Evolutionary conservation across 192 early-diverging fungal genomes (phyloP).

Genomic region (Linderina pennispora): DNA sequence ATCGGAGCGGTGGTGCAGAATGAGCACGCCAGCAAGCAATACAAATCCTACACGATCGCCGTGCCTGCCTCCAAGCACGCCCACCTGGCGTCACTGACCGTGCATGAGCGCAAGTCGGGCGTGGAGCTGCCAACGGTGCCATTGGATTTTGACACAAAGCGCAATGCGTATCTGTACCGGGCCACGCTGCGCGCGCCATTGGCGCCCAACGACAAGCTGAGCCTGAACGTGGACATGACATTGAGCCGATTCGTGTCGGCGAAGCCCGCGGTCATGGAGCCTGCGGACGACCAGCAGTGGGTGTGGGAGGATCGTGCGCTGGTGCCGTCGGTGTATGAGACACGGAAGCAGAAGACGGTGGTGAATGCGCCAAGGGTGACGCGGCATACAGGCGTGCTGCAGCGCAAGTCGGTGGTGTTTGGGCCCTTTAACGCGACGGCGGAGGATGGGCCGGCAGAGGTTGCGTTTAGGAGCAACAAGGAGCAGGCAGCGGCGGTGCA

Average conservation of each 20-base stretch:
- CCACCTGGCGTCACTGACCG: conserved; percentile 20
- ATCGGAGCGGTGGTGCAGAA: conserved; percentile 47
- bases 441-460: conserved; percentile 2
- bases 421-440: conserved; percentile 58
- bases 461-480: conserved; percentile 62
- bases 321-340: conserved; percentile 59
- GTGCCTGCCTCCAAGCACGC: conserved; percentile 7
- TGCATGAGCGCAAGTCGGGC: conserved; percentile 44
- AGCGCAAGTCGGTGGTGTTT: conserved; percentile 53
- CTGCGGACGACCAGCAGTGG: conserved; percentile 63
- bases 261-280: conserved; percentile 51
- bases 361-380: conserved; percentile 49
- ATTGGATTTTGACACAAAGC: not conserved
- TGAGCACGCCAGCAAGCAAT: conserved; percentile 13
- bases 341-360: conserved; percentile 69
- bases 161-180: conserved; percentile 1
- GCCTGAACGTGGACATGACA: conserved; percentile 51
- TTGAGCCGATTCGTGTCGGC: conserved; percentile 45
- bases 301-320: conserved; percentile 56
- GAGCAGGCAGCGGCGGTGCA: conserved; percentile 62
- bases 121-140: conserved; percentile 4
- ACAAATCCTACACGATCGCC: conserved; percentile 20
- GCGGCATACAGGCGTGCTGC: conserved; percentile 14
- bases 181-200: conserved; percentile 31
- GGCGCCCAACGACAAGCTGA: conserved; percentile 52